phyloP scores from a whole-genome alignment of 2,329 filamentous ascomycete species.

The Ascochyta lentis region DNA sequence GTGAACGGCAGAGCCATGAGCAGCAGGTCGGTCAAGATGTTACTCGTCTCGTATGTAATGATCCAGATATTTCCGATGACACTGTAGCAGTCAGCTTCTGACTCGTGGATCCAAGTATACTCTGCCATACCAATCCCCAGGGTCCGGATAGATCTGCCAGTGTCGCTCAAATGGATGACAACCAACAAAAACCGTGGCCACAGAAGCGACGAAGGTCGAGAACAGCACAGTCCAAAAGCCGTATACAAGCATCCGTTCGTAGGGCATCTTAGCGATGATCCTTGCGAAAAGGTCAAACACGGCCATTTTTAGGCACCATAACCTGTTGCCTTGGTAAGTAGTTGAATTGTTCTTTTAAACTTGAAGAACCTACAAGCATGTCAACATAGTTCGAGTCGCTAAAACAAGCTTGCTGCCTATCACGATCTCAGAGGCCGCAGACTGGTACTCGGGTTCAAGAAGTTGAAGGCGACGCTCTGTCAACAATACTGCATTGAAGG shows the following conservation, averaged over 20 bases:
- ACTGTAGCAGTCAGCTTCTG: slow-evolving; percentile 11
- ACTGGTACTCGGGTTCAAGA: slow-evolving; percentile 8
- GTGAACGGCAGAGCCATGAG: slow-evolving; percentile 24
- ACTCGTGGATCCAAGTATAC: background rate
- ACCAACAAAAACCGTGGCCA: slow-evolving; percentile 19
- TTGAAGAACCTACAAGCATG: slow-evolving; percentile 19
- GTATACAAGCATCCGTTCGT: slow-evolving; percentile 20
- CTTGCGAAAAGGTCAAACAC: slow-evolving; percentile 24
- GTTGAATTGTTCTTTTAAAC: background rate
- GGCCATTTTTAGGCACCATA: slow-evolving; percentile 28
- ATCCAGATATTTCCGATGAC: slow-evolving; percentile 30
- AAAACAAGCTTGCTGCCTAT: slow-evolving; percentile 25
- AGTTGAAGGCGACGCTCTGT: slow-evolving; percentile 12
- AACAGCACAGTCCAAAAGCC: slow-evolving; percentile 13
- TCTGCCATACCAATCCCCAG: slow-evolving; percentile 23
- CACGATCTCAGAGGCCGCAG: slow-evolving; percentile 1
- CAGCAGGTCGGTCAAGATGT: slow-evolving; percentile 25
- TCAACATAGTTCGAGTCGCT: slow-evolving; percentile 22
- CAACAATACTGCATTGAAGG: slow-evolving; percentile 8
- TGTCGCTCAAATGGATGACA: slow-evolving; percentile 21
- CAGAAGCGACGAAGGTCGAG: slow-evolving; percentile 22
- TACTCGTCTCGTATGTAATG: slow-evolving; percentile 27
- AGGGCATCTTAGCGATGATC: slow-evolving; percentile 26
- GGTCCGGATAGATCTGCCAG: slow-evolving; percentile 28
- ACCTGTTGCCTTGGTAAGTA: slow-evolving; percentile 7